A percentile compares a stretch with the other conserved stretches of the same genome.
Conservation (phyloP, 2,329 filamentous ascomycete genomes). For the Colletotrichum sp. region DNA sequence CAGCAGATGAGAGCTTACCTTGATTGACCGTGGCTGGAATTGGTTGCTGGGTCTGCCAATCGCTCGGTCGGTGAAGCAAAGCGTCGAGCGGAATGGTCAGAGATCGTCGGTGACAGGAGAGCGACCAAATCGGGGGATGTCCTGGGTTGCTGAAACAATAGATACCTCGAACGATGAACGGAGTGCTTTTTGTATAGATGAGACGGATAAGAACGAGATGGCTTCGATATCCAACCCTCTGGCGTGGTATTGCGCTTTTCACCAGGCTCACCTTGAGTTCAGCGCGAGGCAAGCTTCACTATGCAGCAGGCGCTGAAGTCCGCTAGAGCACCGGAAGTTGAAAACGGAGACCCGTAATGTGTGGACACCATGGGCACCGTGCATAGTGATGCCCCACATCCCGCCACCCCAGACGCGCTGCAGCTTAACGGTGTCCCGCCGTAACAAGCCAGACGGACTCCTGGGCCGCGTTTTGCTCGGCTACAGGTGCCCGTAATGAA, state of each 20-base stretch:
- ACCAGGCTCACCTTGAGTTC: slow-evolving; percentile 7
- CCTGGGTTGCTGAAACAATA: background rate
- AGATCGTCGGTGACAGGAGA: slow-evolving; percentile 11
- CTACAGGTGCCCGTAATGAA: background rate
- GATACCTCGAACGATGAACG: background rate
- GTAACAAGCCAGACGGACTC: background rate
- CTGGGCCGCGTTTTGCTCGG: background rate
- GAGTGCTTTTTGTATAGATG: background rate
- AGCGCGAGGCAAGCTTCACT: slow-evolving; percentile 13
- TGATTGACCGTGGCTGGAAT: background rate
- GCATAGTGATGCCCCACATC: background rate
- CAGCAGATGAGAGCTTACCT: background rate
- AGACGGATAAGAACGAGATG: background rate
- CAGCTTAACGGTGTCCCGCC: background rate
- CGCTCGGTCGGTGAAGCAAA: background rate
- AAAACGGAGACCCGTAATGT: slow-evolving; percentile 12
- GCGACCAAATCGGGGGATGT: background rate
- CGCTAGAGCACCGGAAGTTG: slow-evolving; percentile 14
- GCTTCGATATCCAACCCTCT: background rate
- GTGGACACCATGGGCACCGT: slow-evolving; percentile 16
- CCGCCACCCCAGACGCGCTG: background rate
- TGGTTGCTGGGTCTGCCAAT: background rate
- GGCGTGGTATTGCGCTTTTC: background rate
- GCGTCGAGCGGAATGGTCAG: background rate
- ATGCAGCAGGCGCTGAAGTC: slow-evolving; percentile 15